Base-by-base conservation (phyloP, 805 yeast genomes). In the Wickerhamiella azyma region DNA sequence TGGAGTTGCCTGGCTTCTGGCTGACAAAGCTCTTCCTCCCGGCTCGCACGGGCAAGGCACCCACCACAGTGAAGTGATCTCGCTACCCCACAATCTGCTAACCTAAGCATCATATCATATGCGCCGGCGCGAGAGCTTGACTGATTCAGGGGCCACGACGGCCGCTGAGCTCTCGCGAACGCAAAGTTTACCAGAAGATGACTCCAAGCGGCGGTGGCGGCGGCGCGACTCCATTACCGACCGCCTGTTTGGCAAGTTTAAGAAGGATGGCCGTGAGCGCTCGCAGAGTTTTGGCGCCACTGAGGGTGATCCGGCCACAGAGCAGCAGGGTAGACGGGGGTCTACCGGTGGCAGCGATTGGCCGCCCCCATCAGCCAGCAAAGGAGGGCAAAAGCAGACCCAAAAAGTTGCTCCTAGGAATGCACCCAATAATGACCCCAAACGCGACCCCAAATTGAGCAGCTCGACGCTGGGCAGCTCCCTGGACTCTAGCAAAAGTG, bases 91-190 rank as follows among this genome's bases (percentile, higher is more conserved):
- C 37, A 17, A n/a, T 35, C 37, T 9, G 18, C 37, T 17, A 9
- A 35, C 37, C 11, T 35, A n/a, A 30, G 43, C 43, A 24, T 14
- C 41, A 11, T 26, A 16, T n/a, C n/a, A n/a, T 14, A 41, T 41
- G 44, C 44, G 38, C 24, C 35, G 44, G 37, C 44, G 44, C 33
- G 26, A 18, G 6, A 41, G 44, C 35, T 8, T 33, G 16, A 16
- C 28, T 17, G 44, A 41, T n/a, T 16, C 44, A 5, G 37, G 24
- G 26, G 44, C 37, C 10, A 32, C 38, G 14, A 41, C 44, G 5
- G 44, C 39, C 4, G 26, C 33, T 9, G 32, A 37, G 14, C 21
- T 41, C 30, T 14, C 39, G 11, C 30, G 44, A 9, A 41, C 44
- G 33, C 44, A 41, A 16, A 41, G 44, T 24, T 16, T 41, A 9